A percentile compares a stretch with the other conserved stretches of the same genome.
These are phyloP conservation scores for Suhomyces bribrorum DNA, from an alignment of 1,139 yeast genomes.

Conservation along the genomic window DNA sequence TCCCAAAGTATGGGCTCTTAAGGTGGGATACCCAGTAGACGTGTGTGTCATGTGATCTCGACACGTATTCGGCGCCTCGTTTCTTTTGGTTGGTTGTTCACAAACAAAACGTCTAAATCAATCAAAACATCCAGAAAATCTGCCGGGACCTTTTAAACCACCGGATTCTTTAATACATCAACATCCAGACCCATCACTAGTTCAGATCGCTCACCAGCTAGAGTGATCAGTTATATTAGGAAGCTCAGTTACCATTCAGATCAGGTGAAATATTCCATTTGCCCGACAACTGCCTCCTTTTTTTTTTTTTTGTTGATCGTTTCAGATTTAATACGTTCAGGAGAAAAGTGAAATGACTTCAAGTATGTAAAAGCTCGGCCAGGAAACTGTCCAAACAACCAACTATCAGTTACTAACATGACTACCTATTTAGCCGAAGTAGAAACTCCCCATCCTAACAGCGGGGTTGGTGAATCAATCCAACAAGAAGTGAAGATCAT, in stretches of 20 bases:
- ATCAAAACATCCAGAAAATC: slow-evolving; percentile 9
- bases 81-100: slow-evolving; percentile 9
- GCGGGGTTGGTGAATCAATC: slow-evolving; percentile 17
- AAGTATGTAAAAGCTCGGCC: slow-evolving; percentile 7
- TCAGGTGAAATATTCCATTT: slow-evolving; percentile 2
- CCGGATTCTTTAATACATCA: neutral
- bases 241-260: neutral
- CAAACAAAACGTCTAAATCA: slow-evolving; percentile 12
- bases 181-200: neutral
- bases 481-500: slow-evolving; percentile 56
- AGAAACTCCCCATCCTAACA: slow-evolving; percentile 11
- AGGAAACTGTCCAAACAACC: neutral
- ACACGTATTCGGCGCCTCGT: slow-evolving; percentile 11
- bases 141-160: slow-evolving; percentile 3
- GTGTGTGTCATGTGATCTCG: slow-evolving; percentile 10
- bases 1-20: no score
- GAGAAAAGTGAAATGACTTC: slow-evolving; percentile 7
- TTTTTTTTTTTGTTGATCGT: slow-evolving; percentile 3
- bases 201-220: neutral
- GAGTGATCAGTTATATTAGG: neutral
- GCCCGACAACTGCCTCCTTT: slow-evolving; percentile 2
- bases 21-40: slow-evolving; percentile 2
- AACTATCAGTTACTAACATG: slow-evolving; percentile 11
- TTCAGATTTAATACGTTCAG: slow-evolving; percentile 4
- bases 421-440: slow-evolving; percentile 13